These are phyloP conservation scores for Hymenoscyphus linearis DNA, from an alignment of 2,329 filamentous ascomycete species.

Conservation along the genomic window DNA sequence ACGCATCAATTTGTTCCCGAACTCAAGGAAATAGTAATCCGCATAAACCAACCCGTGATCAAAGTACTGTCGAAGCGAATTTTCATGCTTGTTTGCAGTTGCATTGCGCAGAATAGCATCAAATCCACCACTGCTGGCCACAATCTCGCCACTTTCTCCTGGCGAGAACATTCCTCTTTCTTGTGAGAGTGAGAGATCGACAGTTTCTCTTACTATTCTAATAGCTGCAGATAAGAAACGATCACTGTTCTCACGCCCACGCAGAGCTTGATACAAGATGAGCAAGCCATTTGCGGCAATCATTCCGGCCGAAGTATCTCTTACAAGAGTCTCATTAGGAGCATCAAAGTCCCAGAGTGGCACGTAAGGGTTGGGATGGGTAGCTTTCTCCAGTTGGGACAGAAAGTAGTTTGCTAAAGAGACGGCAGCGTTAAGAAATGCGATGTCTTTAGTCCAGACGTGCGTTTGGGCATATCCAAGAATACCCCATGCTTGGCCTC, in stretches of 20 bases:
- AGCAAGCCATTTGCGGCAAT: slow-evolving; percentile 41
- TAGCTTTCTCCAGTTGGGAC: slow-evolving; percentile 23
- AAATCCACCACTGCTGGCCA: slow-evolving; percentile 16
- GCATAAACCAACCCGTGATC: slow-evolving; percentile 44
- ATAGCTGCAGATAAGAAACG: slow-evolving; percentile 19
- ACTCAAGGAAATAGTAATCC: slow-evolving; percentile 44
- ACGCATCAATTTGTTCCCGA: slow-evolving; percentile 42
- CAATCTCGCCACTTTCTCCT: background rate
- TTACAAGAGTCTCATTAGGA: slow-evolving; percentile 32
- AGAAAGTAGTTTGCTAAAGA: slow-evolving; percentile 37
- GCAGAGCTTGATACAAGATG: slow-evolving; percentile 34
- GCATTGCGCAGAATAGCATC: slow-evolving; percentile 32
- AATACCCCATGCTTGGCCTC: slow-evolving; percentile 24
- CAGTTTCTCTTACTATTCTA: slow-evolving; percentile 18
- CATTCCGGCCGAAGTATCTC: slow-evolving; percentile 36
- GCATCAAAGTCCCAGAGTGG: slow-evolving; percentile 46
- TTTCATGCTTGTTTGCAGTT: slow-evolving; percentile 34
- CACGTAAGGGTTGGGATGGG: slow-evolving; percentile 18
- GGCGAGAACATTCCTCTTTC: slow-evolving; percentile 9
- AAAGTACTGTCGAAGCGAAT: slow-evolving; percentile 27
- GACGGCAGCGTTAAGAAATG: slow-evolving; percentile 32
- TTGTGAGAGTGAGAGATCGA: slow-evolving; percentile 16
- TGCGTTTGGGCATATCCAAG: slow-evolving; percentile 37
- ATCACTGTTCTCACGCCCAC: slow-evolving; percentile 10
- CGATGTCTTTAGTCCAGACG: slow-evolving; percentile 30